Base-by-base conservation (phyloP, 2,329 filamentous ascomycete genomes). In the Alternaria novae-zelandiae region DNA sequence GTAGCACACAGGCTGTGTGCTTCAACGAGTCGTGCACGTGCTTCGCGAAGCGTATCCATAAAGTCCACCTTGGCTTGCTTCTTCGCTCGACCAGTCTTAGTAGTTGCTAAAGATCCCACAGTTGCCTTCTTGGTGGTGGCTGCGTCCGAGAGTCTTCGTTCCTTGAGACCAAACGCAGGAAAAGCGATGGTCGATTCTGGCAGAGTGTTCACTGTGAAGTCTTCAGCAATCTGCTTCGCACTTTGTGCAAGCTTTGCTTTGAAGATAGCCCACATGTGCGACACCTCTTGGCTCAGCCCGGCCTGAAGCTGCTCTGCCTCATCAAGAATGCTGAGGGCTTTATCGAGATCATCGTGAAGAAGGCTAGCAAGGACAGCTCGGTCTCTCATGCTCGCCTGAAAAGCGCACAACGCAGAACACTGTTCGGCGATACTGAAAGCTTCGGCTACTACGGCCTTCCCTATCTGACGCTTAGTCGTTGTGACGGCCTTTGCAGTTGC, bases 141-240 rank as follows among this genome's bases (percentile, higher is more conserved):
- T 3, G 62, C 69, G 43, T 78, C 74, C 4, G 75, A 77, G 12
- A 68, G 61, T 51, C 68, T 74, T 15, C 70, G 64, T 4, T 78
- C 75, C 5, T 71, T 71, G 21, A 67, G 59, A 20, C 72, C 72
- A 21, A 95, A 84, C 0, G 92, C 89, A 2, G 94, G 93, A 63
- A 95, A 91, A 0, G 94, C 96, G 25, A 97, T 89, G 0, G 94
- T 97, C 0, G 96, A 97, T 73, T 99, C 96, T 49, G 95, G 92
- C 15, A 98, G 86, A 10, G 95, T 91, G 17, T 93, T 96, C 78
- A 95, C 96, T 4, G 96, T 91, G 3, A 94, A 90, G 78, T 97
- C 92, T 5, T 87, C 86, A 12, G 89, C 86, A 83, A 97, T 92
- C 72, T 90, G 86, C 50, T 90, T 88, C 71, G 91, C 84, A 65